Evolutionary conservation across 331 rosid species (phyloP), one percentile per base, ranked within the genome.

Genomic region (Malus hybrid): DNA sequence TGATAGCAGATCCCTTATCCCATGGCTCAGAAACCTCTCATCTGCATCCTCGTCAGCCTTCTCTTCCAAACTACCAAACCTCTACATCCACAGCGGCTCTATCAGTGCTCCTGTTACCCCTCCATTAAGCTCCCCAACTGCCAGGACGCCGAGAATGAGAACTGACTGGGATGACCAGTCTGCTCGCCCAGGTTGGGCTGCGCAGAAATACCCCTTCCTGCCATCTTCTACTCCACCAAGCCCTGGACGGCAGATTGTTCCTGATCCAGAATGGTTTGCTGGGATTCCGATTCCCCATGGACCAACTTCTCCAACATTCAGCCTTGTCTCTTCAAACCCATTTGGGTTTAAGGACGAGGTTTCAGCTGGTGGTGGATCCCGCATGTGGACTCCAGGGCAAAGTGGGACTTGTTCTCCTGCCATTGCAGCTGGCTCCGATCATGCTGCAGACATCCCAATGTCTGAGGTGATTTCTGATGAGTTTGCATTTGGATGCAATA

Each of bases 31-130:
- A 81, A 90, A 89, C 79, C 94, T 93, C 71, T 93, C 98, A n/a
- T 84, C 96, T 6, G 90, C 84, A 67, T 89, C 98, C 64, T 90
- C 95, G 6, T 89, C 93, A 50, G 91, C 89, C 34, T 83, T 91
- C 76, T 91, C 96, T 57, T 87, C 97, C 62, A 89, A 90, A 84
- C 84, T 83, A 32, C 88, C 93, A 0, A 84, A 89, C 71, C 87
- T 82, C 52, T 84, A 83, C 70, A 84, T 85, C 63, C 91, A 79
- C 56, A 80, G 78, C 5, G 97, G 96, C 65, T 90, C 97, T 67
- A 89, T 88, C 78, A 93, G 90, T 66, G 98, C 97, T 34, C 97
- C 97, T n/a, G 94, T 93, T 77, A 93, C 97, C 55, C 98, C 98
- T 84, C 97, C 98, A 54, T 68, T 88, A 79, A 93, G 94, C 85